Percentiles rank a stretch among this genome's conserved stretches.
These are phyloP conservation scores for Zalaria obscura DNA, from an alignment of 2,329 filamentous ascomycete genomes.

Conservation along the genomic window DNA sequence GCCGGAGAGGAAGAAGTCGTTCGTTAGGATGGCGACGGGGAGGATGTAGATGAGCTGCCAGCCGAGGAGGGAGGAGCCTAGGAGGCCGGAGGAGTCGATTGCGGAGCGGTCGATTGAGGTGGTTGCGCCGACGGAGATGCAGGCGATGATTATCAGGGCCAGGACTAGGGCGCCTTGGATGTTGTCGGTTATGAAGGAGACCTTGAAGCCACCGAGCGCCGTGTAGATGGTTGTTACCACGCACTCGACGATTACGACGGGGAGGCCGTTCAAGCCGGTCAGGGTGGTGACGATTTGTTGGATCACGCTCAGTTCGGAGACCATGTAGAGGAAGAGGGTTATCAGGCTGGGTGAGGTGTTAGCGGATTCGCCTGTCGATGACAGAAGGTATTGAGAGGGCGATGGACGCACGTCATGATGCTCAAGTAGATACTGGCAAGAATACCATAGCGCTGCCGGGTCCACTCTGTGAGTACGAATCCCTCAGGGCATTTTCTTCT, in stretches of 20 bases:
- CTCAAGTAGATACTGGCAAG: conserved; percentile 60
- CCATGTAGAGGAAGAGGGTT: conserved; percentile 78
- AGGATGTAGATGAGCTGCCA: conserved; percentile 82
- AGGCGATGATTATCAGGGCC: conserved; percentile 58
- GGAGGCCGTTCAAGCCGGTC: conserved; percentile 60
- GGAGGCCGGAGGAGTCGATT: conserved; percentile 53
- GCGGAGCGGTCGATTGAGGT: conserved; percentile 56
- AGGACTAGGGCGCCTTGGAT: conserved; percentile 69
- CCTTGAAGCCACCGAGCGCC: conserved; percentile 62
- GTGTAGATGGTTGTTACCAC: conserved; percentile 72
- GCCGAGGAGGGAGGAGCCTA: conserved; percentile 56
- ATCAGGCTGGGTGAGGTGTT: conserved; percentile 35
- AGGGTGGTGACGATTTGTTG: conserved; percentile 64
- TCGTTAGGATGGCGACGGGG: conserved; percentile 65
- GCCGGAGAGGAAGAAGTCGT: conserved; percentile 74
- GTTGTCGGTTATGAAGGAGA: conserved; percentile 74
- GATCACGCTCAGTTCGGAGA: conserved; percentile 66
- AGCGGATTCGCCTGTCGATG: conserved; percentile 3
- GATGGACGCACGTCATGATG: conserved; percentile 44
- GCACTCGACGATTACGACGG: conserved; percentile 65
- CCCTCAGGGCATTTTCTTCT: conserved; percentile 67
- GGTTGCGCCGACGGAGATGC: conserved; percentile 64
- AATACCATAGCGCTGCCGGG: conserved; percentile 60
- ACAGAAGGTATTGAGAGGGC: too few relatives aligned
- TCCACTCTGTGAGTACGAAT: conserved; percentile 77